Conservation (phyloP, 805 yeast species). For the Starmerella stigmatis region DNA sequence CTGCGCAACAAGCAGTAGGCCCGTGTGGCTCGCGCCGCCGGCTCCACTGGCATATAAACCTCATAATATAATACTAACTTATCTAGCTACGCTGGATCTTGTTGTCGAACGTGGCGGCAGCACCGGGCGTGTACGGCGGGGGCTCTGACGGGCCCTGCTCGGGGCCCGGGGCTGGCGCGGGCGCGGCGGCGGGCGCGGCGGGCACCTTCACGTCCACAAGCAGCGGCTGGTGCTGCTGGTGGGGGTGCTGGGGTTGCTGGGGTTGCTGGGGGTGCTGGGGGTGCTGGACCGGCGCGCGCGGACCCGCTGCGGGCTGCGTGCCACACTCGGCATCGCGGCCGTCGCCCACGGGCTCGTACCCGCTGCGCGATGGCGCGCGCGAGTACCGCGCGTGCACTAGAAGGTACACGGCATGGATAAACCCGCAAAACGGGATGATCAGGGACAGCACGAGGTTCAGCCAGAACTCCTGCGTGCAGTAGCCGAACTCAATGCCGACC, state of each 20-base stretch:
- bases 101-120: background rate
- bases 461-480: slow-evolving; percentile 8
- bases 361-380: background rate
- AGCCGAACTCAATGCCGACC: slow-evolving; percentile 15
- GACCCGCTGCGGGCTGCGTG: background rate
- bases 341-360: slow-evolving; percentile 8
- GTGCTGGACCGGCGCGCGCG: background rate
- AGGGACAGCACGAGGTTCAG: slow-evolving; percentile 11
- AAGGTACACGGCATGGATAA: slow-evolving; percentile 16
- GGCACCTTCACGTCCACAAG: too few species aligned
- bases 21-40: background rate
- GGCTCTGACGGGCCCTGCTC: background rate
- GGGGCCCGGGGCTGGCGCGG: too few species aligned
- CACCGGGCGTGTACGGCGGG: slow-evolving; percentile 1
- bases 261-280: background rate
- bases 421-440: slow-evolving; percentile 17
- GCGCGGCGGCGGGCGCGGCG: background rate
- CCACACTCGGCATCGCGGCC: background rate
- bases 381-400: slow-evolving; percentile 14
- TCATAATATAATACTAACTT: too few species aligned
- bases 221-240: too few species aligned
- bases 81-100: background rate
- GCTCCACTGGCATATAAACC: background rate
- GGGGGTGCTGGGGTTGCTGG: background rate
- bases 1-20: background rate